Conservation (phyloP, 139 green algal genomes). For the Haematococcus lacustris region DNA sequence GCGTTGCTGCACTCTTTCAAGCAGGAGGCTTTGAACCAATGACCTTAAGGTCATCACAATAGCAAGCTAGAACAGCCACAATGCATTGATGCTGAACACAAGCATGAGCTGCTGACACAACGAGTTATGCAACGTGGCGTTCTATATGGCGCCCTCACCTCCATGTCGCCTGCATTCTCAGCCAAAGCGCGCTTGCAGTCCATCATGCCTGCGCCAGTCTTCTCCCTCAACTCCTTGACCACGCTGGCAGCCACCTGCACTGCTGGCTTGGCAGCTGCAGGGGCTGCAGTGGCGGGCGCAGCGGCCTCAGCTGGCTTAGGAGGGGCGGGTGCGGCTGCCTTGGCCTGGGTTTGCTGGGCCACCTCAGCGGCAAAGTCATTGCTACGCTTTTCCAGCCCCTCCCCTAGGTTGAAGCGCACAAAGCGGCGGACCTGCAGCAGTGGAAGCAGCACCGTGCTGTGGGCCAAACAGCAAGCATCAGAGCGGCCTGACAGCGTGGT, state of each 20-base stretch:
- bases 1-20: too few species aligned
- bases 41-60: too few species aligned
- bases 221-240: slow-evolving; percentile 86
- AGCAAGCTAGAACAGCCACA: too few species aligned
- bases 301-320: slow-evolving; percentile 10
- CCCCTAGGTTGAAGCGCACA: slow-evolving; percentile 73
- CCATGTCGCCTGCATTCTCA: slow-evolving; percentile 72
- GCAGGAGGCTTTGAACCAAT: too few species aligned
- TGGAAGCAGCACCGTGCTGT: too few species aligned
- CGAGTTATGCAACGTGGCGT: too few species aligned
- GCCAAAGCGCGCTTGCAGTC: slow-evolving; percentile 94
- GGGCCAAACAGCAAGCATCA: too few species aligned
- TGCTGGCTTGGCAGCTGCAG: slow-evolving; percentile 17
- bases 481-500: too few species aligned
- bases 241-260: slow-evolving; percentile 50
- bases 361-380: slow-evolving; percentile 86
- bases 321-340: slow-evolving; percentile 28
- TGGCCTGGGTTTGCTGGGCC: slow-evolving; percentile 70
- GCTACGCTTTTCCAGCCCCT: slow-evolving; percentile 76
- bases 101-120: too few species aligned
- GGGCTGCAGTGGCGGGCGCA: slow-evolving; percentile 38
- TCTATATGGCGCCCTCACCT: too few species aligned
- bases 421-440: slow-evolving; percentile 80
- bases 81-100: too few species aligned
- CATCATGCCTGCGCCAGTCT: slow-evolving; percentile 93